phyloP scores from a whole-genome alignment of 805 yeast species.

The Nakazawaea peltata region DNA sequence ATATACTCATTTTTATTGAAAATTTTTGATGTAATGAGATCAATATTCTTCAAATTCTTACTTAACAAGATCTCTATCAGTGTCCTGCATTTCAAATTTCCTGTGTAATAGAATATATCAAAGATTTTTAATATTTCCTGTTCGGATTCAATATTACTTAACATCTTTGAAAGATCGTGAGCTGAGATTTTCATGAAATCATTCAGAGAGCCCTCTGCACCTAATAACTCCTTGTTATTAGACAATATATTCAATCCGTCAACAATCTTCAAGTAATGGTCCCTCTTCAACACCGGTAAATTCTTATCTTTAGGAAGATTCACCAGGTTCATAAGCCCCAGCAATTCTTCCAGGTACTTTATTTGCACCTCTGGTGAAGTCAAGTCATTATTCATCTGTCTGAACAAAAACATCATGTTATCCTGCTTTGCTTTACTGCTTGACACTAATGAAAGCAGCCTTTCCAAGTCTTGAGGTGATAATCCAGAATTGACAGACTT shows the following conservation, averaged over 20 bases:
- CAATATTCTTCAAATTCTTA: slow-evolving; percentile 1
- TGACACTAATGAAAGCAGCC: not conserved
- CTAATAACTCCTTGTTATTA: not conserved
- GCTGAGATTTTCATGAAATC: slow-evolving; percentile 1
- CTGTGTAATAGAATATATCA: slow-evolving; percentile 5
- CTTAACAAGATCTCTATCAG: slow-evolving; percentile 8
- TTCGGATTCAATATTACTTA: not conserved
- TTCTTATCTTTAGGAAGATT: slow-evolving; percentile 9
- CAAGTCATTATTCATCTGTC: slow-evolving; percentile 2
- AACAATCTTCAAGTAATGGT: slow-evolving; percentile 5
- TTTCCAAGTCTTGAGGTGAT: not conserved
- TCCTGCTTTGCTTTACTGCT: not conserved
- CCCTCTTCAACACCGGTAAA: slow-evolving; percentile 1
- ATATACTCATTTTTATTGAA: slow-evolving; percentile 1
- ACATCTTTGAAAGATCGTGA: slow-evolving; percentile 6
- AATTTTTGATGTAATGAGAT: not conserved
- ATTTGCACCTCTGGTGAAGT: not conserved
- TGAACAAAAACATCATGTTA: not conserved
- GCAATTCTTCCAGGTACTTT: slow-evolving; percentile 1
- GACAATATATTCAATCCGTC: slow-evolving; percentile 6
- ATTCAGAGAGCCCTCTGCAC: not conserved
- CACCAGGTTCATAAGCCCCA: slow-evolving; percentile 3
- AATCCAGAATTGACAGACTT: too few species aligned
- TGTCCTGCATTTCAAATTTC: slow-evolving; percentile 2
- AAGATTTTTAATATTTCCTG: slow-evolving; percentile 3